phyloP scores from a whole-genome alignment of 169 alveolate genomes.

The Plasmodium fragile region DNA sequence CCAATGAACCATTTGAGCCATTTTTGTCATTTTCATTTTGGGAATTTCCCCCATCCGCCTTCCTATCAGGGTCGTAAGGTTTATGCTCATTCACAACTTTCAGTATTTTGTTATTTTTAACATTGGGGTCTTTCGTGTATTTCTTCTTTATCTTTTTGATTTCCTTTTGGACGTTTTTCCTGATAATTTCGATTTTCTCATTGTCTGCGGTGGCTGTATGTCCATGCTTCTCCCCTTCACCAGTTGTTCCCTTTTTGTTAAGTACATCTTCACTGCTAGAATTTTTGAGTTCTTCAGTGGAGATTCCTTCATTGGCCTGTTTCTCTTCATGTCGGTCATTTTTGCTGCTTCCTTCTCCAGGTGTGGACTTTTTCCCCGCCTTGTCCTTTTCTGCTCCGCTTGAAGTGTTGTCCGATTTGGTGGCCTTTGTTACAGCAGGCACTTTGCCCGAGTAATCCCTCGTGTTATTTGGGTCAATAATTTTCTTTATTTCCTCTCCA shows the following conservation, averaged over 20 bases:
- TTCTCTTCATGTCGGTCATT: not conserved
- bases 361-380: not conserved
- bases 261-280: not conserved
- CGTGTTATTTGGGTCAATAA: conserved; percentile 76
- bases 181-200: conserved; percentile 6
- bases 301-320: not conserved
- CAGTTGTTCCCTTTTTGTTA: not conserved
- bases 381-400: not conserved
- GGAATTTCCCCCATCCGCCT: conserved; percentile 11
- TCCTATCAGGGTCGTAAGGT: not conserved
- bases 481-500: conserved; percentile 86
- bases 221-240: not conserved
- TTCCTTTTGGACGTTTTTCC: not conserved
- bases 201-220: not conserved
- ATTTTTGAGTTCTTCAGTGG: not conserved
- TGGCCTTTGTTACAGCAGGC: not conserved
- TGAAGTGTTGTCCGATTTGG: not conserved
- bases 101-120: conserved; percentile 11
- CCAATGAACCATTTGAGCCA: not conserved
- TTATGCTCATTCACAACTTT: conserved; percentile 38
- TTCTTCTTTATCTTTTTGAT: conserved; percentile 26
- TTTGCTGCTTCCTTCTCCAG: not conserved
- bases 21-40: not conserved
- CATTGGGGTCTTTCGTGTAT: conserved; percentile 28
- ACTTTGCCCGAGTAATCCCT: conserved; percentile 35